These are phyloP conservation scores for Agastache rugosa DNA, from an alignment of 257 asterid species.

Conservation along the genomic window DNA sequence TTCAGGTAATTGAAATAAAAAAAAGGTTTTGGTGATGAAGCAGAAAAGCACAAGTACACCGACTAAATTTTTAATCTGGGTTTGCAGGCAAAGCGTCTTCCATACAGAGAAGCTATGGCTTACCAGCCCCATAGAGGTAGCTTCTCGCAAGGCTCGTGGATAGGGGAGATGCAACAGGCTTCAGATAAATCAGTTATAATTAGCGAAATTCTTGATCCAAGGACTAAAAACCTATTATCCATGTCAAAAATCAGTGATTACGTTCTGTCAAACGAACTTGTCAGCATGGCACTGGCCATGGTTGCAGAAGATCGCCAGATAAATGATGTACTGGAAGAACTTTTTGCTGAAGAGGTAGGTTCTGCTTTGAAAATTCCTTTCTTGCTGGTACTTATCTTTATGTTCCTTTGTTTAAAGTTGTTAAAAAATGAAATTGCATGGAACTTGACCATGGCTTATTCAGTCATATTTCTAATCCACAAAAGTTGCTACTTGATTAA, in stretches of 20 bases:
- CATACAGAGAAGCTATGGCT: conserved; percentile 70
- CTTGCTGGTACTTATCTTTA: background rate
- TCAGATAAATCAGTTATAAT: conserved; percentile 86
- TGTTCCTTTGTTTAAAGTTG: background rate
- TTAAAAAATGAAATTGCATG: background rate
- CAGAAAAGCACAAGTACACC: background rate
- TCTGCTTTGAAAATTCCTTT: background rate
- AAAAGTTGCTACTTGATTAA: too few relatives aligned
- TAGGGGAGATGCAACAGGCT: conserved; percentile 98
- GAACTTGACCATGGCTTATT: background rate
- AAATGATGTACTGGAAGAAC: conserved; percentile 85
- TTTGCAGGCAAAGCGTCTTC: conserved; percentile 94
- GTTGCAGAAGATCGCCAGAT: conserved; percentile 96
- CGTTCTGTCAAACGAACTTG: conserved; percentile 88
- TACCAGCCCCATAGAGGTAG: conserved; percentile 65
- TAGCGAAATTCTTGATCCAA: conserved; percentile 93
- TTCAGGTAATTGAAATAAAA: background rate
- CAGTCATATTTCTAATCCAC: too few relatives aligned
- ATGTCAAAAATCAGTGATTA: conserved; percentile 93
- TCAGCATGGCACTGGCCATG: conserved; percentile 96
- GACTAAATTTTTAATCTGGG: conserved; percentile 28
- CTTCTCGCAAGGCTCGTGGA: conserved; percentile 92
- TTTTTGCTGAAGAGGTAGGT: conserved; percentile 89
- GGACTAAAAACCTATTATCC: conserved; percentile 82
- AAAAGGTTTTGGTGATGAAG: background rate